Evolutionary conservation across 768 basidiomycete genomes (phyloP), one percentile per base, ranked within the genome.

Genomic region (Glaciozyma martinii): DNA sequence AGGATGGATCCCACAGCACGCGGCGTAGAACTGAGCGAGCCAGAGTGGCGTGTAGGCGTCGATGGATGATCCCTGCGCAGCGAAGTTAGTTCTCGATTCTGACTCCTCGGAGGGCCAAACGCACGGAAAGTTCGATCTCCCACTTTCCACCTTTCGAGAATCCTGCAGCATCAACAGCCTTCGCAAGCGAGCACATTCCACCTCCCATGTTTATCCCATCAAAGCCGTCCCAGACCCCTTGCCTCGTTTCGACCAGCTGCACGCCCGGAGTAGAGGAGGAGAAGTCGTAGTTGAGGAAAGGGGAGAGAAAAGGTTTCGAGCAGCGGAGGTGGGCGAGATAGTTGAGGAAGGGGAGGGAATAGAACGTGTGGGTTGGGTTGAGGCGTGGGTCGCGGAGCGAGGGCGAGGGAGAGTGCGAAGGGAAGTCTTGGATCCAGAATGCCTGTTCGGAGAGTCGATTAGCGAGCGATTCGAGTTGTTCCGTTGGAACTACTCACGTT

Each of bases 351-450:
- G 40, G 27, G 1, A n/a, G 37, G 0, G 56, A 55, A 62, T 61
- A 70, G 44, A 62, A 60, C 1, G 65, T 61, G 27, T 61, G 52
- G 0, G 65, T 66, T 19, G 60, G 56, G 54, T 70, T 66, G 19
- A 56, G 29, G 9, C 53, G 32, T 1, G 57, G 53, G 46, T 13
- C 57, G 65, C 18, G 3, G 25, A 5, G 9, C 1, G 12, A 47
- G 42, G 19, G 29, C 6, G 53, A 30, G 32, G 23, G 9, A 16
- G 9, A 16, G 33, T 40, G 59, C 32, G 58, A 44, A 2, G 65
- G 68, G 29, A 70, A 70, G 57, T 70, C 68, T 25, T 66, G 62
- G 10, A 66, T 52, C 56, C 61, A 70, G 56, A 66, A 42, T 7
- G 65, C 61, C 62, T 64, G 56, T 40, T 40, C 12, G 37, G 19